phyloP scores from a whole-genome alignment of 2,329 filamentous ascomycete genomes.

The Fusarium sp. region DNA sequence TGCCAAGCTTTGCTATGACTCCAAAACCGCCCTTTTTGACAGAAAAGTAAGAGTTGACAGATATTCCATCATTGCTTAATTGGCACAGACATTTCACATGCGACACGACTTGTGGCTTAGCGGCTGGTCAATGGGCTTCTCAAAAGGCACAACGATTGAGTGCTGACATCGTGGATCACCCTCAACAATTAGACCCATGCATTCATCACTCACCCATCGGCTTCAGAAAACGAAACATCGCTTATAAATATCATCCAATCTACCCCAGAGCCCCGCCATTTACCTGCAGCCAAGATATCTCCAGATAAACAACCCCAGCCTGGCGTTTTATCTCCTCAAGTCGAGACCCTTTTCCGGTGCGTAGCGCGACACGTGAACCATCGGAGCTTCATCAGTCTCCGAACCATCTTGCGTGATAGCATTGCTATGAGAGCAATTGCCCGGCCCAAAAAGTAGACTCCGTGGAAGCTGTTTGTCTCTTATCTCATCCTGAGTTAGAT shows the following conservation, averaged over 20 bases:
- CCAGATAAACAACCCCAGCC: neutral
- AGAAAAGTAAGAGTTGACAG: neutral
- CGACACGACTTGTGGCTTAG: no score
- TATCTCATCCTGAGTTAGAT: neutral
- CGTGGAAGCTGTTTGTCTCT: neutral
- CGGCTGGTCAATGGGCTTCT: neutral
- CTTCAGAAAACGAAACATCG: neutral
- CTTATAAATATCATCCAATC: neutral
- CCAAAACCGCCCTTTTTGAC: neutral
- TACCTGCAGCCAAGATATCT: neutral
- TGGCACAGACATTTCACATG: no score
- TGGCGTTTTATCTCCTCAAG: neutral
- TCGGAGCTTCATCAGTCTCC: conserved; percentile 24
- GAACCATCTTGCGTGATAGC: neutral
- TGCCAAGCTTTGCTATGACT: neutral
- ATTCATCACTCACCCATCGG: neutral
- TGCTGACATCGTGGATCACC: neutral
- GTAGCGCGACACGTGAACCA: conserved; percentile 4
- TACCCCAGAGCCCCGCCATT: neutral
- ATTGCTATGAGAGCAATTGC: neutral
- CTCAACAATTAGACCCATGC: neutral
- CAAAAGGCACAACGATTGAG: no score
- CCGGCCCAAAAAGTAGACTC: conserved; percentile 26
- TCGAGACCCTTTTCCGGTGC: neutral
- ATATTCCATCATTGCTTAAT: no score